Conservation (phyloP, 495 filamentous ascomycete species). For the Peziza echinospora region DNA sequence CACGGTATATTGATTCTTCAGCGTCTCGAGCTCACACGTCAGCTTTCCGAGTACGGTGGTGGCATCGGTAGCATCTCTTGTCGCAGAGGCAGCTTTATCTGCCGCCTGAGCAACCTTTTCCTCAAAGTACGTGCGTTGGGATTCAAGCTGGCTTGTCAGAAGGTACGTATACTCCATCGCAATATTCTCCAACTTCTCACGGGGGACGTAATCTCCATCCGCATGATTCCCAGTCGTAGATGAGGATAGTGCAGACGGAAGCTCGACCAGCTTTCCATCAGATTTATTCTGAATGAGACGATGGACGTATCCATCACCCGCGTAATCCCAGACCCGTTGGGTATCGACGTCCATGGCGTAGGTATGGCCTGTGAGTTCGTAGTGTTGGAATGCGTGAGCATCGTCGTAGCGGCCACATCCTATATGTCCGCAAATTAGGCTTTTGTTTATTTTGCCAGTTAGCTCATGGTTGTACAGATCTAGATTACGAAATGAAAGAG, state of each 20-base stretch:
- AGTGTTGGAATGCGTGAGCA: slow-evolving; percentile 86
- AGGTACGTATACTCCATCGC: slow-evolving; percentile 86
- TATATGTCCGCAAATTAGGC: slow-evolving; percentile 72
- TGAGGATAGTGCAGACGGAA: slow-evolving; percentile 30
- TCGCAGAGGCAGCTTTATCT: slow-evolving; percentile 67
- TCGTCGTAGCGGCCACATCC: slow-evolving; percentile 88
- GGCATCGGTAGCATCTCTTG: slow-evolving; percentile 41
- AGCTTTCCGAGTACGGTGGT: slow-evolving; percentile 30
- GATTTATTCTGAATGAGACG: slow-evolving; percentile 80
- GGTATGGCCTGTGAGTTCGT: slow-evolving; percentile 66
- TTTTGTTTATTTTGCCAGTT: background rate
- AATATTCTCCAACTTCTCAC: slow-evolving; percentile 80
- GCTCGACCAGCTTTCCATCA: slow-evolving; percentile 73
- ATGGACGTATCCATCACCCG: slow-evolving; percentile 84
- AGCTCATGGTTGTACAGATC: no score
- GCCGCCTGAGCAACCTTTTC: slow-evolving; percentile 77
- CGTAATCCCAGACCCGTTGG: slow-evolving; percentile 95
- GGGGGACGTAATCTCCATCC: slow-evolving; percentile 52
- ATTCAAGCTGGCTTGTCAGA: slow-evolving; percentile 74
- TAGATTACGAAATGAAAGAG: no score
- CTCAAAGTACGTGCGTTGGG: slow-evolving; percentile 82
- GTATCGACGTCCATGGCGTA: slow-evolving; percentile 84
- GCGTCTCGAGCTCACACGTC: slow-evolving; percentile 27
- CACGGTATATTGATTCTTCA: slow-evolving; percentile 34
- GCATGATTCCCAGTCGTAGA: slow-evolving; percentile 13